These are phyloP conservation scores for Chlamydomonas applanata DNA, from an alignment of 139 green algal species.

Conservation along the genomic window DNA sequence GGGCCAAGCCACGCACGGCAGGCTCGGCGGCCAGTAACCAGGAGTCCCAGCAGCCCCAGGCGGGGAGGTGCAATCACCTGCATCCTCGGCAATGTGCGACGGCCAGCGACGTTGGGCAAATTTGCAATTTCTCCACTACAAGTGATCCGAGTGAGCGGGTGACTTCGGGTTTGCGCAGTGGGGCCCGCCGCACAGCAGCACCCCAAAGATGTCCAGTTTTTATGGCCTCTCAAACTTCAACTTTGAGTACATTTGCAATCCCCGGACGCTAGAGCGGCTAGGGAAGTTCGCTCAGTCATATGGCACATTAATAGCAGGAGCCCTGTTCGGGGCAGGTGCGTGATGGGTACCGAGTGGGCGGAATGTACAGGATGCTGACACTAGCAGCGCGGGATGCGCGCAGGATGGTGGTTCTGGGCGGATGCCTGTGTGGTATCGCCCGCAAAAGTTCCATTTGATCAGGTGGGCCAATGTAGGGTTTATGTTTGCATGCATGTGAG, in stretches of 20 bases:
- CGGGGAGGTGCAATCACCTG: too few species aligned
- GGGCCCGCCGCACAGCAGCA: neutral
- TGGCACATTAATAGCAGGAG: conserved; percentile 53
- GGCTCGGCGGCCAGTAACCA: too few species aligned
- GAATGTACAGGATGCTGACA: too few species aligned
- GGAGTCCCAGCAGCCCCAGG: too few species aligned
- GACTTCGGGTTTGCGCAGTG: neutral
- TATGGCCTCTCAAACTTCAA: neutral
- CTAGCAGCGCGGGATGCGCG: neutral
- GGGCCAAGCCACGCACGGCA: too few species aligned
- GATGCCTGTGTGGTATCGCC: conserved; percentile 65
- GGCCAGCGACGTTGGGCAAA: too few species aligned
- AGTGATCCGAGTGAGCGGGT: neutral
- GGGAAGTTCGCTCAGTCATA: neutral
- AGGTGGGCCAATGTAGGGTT: conserved; percentile 31
- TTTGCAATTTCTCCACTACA: too few species aligned
- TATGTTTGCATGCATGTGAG: too few species aligned
- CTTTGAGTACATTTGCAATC: conserved; percentile 5
- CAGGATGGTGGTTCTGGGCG: conserved; percentile 86
- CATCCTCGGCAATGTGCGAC: too few species aligned
- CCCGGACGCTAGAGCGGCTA: neutral
- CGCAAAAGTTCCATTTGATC: conserved; percentile 69
- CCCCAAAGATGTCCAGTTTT: too few species aligned
- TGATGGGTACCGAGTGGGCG: conserved; percentile 34
- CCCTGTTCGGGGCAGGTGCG: conserved; percentile 72